These are phyloP conservation scores for Pyrenula massariospora DNA, from an alignment of 495 filamentous ascomycete species.

Conservation along the genomic window DNA sequence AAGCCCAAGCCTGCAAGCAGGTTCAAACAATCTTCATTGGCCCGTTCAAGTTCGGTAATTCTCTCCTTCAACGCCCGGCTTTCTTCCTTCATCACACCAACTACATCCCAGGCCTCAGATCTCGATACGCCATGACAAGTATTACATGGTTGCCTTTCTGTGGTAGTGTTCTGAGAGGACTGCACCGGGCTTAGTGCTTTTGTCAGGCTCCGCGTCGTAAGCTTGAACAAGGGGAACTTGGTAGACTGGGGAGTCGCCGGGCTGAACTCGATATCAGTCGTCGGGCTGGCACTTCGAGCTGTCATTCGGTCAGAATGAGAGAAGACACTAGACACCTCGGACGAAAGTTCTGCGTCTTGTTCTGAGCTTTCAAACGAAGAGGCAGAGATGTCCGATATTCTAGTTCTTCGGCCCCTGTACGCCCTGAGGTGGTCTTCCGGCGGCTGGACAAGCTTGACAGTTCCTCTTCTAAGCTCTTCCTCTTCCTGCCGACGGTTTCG, in stretches of 20 bases:
- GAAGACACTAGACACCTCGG: background rate
- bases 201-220: background rate
- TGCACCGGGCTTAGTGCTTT: background rate
- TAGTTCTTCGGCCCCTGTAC: background rate
- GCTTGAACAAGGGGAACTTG: slow-evolving; percentile 34
- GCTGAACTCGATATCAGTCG: background rate
- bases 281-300: background rate
- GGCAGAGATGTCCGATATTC: background rate
- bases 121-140: slow-evolving; percentile 52
- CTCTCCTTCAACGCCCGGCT: slow-evolving; percentile 59
- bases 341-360: background rate
- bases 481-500: slow-evolving; percentile 40
- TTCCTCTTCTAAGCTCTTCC: slow-evolving; percentile 33
- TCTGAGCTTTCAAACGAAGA: background rate
- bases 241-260: slow-evolving; percentile 1
- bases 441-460: slow-evolving; percentile 20
- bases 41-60: slow-evolving; percentile 52
- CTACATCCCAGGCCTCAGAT: slow-evolving; percentile 60
- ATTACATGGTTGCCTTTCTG: slow-evolving; percentile 25
- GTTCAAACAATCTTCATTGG: slow-evolving; percentile 61
- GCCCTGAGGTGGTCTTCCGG: slow-evolving; percentile 6
- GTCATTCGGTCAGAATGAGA: background rate
- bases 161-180: slow-evolving; percentile 9
- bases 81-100: slow-evolving; percentile 59
- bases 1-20: slow-evolving; percentile 10